Conservation (phyloP, 202 grass and related monocot species). For the Cymbopogon flexuosus region DNA sequence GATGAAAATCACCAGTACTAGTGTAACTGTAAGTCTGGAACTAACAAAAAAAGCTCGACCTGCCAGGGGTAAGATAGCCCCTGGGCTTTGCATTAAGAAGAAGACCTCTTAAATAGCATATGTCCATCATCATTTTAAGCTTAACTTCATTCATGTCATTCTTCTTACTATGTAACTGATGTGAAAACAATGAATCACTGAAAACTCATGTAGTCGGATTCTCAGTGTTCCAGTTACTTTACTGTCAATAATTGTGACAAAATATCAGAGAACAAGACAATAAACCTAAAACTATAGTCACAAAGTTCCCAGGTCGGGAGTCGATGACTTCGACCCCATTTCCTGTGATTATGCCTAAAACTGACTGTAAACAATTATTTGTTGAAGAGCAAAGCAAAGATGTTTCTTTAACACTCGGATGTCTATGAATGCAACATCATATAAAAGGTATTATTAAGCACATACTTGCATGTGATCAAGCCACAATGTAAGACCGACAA, state of each 20-base stretch:
- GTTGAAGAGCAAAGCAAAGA: not conserved
- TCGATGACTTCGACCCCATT: not conserved
- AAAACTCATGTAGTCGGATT: not conserved
- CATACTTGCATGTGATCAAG: conserved; percentile 95
- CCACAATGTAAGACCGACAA: conserved; percentile 80
- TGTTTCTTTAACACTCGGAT: not conserved
- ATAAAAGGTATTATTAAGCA: conserved; percentile 16
- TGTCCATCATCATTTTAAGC: not conserved
- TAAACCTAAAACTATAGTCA: not conserved
- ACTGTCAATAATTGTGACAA: not conserved
- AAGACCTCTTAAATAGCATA: not conserved
- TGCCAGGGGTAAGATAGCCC: too few species aligned
- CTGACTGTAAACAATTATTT: not conserved
- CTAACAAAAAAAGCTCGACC: not conserved
- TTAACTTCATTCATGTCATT: not conserved
- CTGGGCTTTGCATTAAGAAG: too few species aligned
- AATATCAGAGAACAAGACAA: not conserved
- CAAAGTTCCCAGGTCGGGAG: not conserved
- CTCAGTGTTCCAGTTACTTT: not conserved
- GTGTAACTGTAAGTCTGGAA: not conserved
- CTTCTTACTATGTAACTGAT: not conserved
- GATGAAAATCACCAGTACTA: not conserved
- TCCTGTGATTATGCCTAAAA: not conserved
- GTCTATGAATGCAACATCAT: not conserved
- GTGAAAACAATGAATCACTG: not conserved